Conservation (phyloP, 1,284 basidiomycete genomes). For the Inonotus obliquus region DNA sequence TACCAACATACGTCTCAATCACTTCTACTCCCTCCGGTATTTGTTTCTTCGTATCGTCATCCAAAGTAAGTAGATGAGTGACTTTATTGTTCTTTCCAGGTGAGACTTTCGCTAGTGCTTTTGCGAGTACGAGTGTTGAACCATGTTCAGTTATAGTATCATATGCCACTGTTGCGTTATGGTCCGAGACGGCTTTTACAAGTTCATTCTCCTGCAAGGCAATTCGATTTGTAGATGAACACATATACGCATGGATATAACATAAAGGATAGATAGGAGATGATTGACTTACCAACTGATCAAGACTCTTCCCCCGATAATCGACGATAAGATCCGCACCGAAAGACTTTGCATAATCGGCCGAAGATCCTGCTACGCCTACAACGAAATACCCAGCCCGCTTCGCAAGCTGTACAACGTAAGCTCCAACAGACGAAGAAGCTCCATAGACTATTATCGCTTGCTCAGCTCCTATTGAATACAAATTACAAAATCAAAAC, state of each 20-base stretch:
- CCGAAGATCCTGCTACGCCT: slow-evolving; percentile 26
- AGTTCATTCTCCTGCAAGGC: slow-evolving; percentile 7
- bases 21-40: slow-evolving; percentile 4
- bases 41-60: slow-evolving; percentile 2
- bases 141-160: slow-evolving; percentile 5
- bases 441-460: slow-evolving; percentile 31
- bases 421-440: slow-evolving; percentile 29
- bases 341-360: slow-evolving; percentile 19
- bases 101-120: slow-evolving; percentile 1
- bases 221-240: too few species aligned
- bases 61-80: slow-evolving; percentile 3
- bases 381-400: slow-evolving; percentile 24
- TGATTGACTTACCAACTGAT: background rate
- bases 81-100: slow-evolving; percentile 2
- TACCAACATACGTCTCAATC: slow-evolving; percentile 7
- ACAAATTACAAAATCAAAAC: too few species aligned
- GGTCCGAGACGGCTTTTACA: background rate
- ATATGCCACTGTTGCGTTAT: background rate
- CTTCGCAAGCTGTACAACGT: slow-evolving; percentile 31
- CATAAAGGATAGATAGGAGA: background rate
- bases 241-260: too few species aligned
- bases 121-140: slow-evolving; percentile 7
- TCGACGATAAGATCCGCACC: slow-evolving; percentile 28
- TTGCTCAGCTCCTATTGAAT: slow-evolving; percentile 4
- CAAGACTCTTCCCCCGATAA: slow-evolving; percentile 22